Evolutionary conservation across 148 eudicot genomes (phyloP), one percentile per base, ranked within the genome.

Genomic region (Chenopodium quinoa): DNA sequence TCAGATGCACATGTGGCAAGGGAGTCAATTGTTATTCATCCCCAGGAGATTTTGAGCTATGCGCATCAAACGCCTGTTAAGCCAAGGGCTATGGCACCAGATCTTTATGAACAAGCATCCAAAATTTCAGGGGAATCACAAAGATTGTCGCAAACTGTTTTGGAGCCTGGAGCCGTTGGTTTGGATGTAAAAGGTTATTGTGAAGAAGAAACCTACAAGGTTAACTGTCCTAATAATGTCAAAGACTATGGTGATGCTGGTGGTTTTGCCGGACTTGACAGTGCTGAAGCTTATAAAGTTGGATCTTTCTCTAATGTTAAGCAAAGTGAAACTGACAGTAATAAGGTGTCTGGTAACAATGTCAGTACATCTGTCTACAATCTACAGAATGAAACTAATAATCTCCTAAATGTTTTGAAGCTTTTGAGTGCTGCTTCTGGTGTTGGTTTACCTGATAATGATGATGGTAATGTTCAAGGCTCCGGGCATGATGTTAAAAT

Each of bases 351-450:
- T 54, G 84, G 74, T 73, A 75, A 80, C 66, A 81, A 81, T 76
- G 80, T 68, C 63, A 80, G 75, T 73, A 29, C 47, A 76, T 77
- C 86, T 37, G 37, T 58, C 67, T 60, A 22, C 76, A 75, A 63
- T 52, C 75, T 84, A 48, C 73, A 80, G 34, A 68, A 58, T 72
- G 77, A 75, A 71, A 84, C 86, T 34, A 75, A 34, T 64, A 81
- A 70, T 72, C 80, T 84, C 19, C 73, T 84, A 75, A 79, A 86
- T 75, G 90, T 78, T 63, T 63, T 83, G 54, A 82, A 79, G 70
- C 65, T 81, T 54, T 65, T 84, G 44, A 73, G 80, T 48, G 83
- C 78, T 31, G 46, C 86, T 64, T 85, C 86, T 16, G 86, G 86
- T 80, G 69, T 80, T 79, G 40, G 77, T 48, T 69, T 81, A 66